These are phyloP conservation scores for Lepidium africanum DNA, from an alignment of 345 rosid genomes.

Conservation along the genomic window DNA sequence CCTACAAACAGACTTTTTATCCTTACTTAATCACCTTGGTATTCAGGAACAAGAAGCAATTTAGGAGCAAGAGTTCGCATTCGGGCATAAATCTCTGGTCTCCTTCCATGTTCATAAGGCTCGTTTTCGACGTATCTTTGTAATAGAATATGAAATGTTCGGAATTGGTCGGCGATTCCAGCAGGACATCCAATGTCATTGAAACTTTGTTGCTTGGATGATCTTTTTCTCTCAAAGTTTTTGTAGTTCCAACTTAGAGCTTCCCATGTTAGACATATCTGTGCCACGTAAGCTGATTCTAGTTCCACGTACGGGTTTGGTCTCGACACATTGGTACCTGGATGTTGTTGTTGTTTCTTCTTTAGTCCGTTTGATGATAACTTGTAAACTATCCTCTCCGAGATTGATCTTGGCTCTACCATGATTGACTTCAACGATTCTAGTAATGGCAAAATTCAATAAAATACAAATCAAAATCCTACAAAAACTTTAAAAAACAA, in stretches of 20 bases:
- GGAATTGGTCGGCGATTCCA: slow-evolving; percentile 74
- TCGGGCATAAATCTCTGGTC: slow-evolving; percentile 90
- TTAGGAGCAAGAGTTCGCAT: slow-evolving; percentile 90
- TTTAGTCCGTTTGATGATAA: slow-evolving; percentile 48
- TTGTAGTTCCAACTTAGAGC: slow-evolving; percentile 94
- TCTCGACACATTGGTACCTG: slow-evolving; percentile 32
- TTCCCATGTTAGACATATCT: slow-evolving; percentile 93
- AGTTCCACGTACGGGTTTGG: slow-evolving; percentile 87
- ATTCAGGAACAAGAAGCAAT: slow-evolving; percentile 91
- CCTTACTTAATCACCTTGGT: slow-evolving; percentile 46
- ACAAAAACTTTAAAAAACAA: too few species aligned
- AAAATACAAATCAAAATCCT: not conserved
- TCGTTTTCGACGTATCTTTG: slow-evolving; percentile 90
- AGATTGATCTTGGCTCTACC: slow-evolving; percentile 81
- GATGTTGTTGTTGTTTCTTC: slow-evolving; percentile 18
- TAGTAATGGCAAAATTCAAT: slow-evolving; percentile 18
- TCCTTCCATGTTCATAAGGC: slow-evolving; percentile 89
- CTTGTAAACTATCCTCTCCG: slow-evolving; percentile 80
- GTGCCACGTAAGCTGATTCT: slow-evolving; percentile 86
- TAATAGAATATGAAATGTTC: slow-evolving; percentile 85
- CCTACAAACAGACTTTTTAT: not conserved
- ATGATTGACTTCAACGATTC: slow-evolving; percentile 75
- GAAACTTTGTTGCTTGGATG: slow-evolving; percentile 28
- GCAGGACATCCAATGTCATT: slow-evolving; percentile 76
- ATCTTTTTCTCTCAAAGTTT: slow-evolving; percentile 58